phyloP scores from a whole-genome alignment of 257 asterid genomes.

The Nicotiana tabacum region DNA sequence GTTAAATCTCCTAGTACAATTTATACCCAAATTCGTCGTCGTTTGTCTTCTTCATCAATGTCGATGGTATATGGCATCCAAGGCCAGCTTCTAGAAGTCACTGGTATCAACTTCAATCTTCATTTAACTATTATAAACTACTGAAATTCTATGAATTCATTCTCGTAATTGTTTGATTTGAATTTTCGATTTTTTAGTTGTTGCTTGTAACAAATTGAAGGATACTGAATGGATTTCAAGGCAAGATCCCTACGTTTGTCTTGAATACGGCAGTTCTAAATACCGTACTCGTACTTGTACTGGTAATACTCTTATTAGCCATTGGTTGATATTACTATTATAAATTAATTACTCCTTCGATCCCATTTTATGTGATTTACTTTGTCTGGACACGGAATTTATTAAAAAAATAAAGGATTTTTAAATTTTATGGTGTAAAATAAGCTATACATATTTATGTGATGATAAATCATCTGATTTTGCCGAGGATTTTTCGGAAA shows the following conservation, averaged over 20 bases:
- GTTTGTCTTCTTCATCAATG: conserved; percentile 30
- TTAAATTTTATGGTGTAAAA: too few species aligned
- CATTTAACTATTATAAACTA: not conserved
- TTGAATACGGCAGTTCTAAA: conserved; percentile 73
- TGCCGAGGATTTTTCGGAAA: too few species aligned
- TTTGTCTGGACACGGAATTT: too few species aligned
- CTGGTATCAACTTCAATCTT: conserved; percentile 36
- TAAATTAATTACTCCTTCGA: not conserved
- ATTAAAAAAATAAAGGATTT: too few species aligned
- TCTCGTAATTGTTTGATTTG: not conserved
- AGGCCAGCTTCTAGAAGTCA: conserved; percentile 85
- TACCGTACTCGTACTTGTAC: conserved; percentile 85
- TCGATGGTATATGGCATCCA: conserved; percentile 71
- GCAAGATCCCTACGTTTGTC: conserved; percentile 91
- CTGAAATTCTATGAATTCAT: not conserved
- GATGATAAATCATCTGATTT: too few species aligned
- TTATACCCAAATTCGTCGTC: not conserved
- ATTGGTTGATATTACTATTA: too few species aligned
- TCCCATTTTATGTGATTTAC: too few species aligned
- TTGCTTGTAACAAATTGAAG: conserved; percentile 67
- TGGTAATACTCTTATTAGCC: conserved; percentile 30
- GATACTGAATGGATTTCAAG: conserved; percentile 96
- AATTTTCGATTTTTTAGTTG: conserved; percentile 43
- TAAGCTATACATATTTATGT: too few species aligned
- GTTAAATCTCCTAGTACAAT: not conserved